These are phyloP conservation scores for Metschnikowia orientalis DNA, from an alignment of 805 yeast genomes.

Conservation along the genomic window DNA sequence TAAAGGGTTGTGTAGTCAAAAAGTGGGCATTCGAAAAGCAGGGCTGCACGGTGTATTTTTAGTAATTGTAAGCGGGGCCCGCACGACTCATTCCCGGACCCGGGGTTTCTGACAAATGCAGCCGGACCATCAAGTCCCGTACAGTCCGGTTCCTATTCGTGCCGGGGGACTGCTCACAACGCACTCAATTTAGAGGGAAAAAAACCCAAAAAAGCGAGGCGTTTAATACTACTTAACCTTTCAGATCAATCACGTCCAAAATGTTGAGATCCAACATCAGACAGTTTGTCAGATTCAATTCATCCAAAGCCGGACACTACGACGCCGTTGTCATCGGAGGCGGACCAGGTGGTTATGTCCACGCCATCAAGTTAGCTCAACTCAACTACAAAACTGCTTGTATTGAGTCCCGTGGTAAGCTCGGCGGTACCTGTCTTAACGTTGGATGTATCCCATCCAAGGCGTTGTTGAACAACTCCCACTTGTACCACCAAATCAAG, in stretches of 20 bases:
- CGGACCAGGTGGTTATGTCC: constrained; percentile 99
- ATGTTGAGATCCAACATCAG: constrained; percentile 23
- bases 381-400: constrained; percentile 92
- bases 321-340: constrained; percentile 97
- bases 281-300: constrained; percentile 39
- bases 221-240: neutral
- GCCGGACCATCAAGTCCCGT: constrained; percentile 4
- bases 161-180: constrained; percentile 3
- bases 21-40: no score
- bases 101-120: no score
- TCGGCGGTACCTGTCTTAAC: constrained; percentile 98
- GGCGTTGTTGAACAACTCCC: constrained; percentile 91
- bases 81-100: no score
- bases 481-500: constrained; percentile 81
- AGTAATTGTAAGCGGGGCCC: no score
- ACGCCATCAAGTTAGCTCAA: constrained; percentile 98
- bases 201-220: constrained; percentile 3
- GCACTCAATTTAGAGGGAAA: neutral
- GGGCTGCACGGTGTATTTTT: no score
- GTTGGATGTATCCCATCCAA: constrained; percentile 99
- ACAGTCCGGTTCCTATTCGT: constrained; percentile 1
- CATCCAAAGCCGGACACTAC: constrained; percentile 53
- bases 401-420: constrained; percentile 90
- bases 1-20: no score
- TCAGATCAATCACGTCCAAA: constrained; percentile 1